Evolutionary conservation across 2,329 filamentous ascomycete species (phyloP), one percentile per base, ranked within the genome.

Genomic region (Arthrobotrys musiformis): DNA sequence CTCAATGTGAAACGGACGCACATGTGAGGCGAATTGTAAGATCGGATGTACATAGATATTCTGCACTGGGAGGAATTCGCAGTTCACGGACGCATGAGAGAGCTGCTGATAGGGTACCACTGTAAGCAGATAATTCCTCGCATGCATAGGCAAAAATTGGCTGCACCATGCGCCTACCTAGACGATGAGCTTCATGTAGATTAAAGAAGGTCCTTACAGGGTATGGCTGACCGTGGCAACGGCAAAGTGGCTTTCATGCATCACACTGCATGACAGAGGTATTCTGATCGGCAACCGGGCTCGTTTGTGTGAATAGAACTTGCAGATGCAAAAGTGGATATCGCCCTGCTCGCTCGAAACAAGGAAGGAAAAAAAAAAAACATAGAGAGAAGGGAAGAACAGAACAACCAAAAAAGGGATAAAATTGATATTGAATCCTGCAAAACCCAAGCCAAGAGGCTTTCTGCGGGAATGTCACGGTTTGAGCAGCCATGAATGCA

Each of bases 221-320:
- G 40, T 62, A 73, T 26, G 19, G 40, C 50, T 22, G 50, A n/a
- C 22, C 46, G 69, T 73, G 69, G 69, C 69, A 64, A 73, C 40
- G 69, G 69, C 69, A 66, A 73, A 73, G 69, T 73, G 58, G 69
- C 69, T 66, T 73, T 50, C 26, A 56, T 73, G 69, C 48, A 73
- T 42, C 48, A 48, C 42, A 30, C 30, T 66, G 50, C 69, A 66
- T 62, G 37, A 66, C 30, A 40, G 19, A 66, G 33, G 58, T n/a
- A 40, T 26, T 60, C 61, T 56, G 69, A 73, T 73, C 69, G 60
- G 40, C 69, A 60, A 11, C 46, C 46, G 46, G 48, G 50, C 56
- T 28, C n/a, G n/a, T n/a, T 40, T 70, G 54, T 56, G 28, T 50
- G 58, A 56, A 72, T 35, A n/a, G 42, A 22, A 52, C 52, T 50